Percentiles rank a stretch among this genome's conserved stretches.
Evolutionary conservation across 2,329 filamentous ascomycete species (phyloP).

Genomic region (Colletotrichum tropicale): DNA sequence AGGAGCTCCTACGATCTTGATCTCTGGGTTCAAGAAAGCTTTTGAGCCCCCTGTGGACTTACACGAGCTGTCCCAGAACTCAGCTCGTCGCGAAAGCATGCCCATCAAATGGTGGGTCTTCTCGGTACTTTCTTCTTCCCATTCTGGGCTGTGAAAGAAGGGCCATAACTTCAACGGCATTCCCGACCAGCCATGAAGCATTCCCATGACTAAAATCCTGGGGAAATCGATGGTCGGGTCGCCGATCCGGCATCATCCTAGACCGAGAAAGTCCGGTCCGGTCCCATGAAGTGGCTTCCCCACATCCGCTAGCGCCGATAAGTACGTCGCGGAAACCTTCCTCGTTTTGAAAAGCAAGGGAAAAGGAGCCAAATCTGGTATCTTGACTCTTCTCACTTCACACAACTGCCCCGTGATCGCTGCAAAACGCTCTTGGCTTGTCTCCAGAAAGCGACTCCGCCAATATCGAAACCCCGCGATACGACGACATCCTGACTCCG

Average conservation of each 20-base stretch:
- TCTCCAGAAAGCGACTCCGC: background rate
- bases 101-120: background rate
- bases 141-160: background rate
- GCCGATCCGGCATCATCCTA: background rate
- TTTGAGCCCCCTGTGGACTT: background rate
- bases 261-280: background rate
- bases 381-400: background rate
- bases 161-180: background rate
- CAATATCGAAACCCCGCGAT: background rate
- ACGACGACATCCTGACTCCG: background rate
- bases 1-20: rapidly evolving
- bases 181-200: background rate
- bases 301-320: constrained; percentile 1
- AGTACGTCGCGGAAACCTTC: constrained; percentile 7
- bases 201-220: background rate
- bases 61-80: background rate
- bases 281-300: background rate
- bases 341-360: background rate
- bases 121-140: background rate
- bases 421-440: background rate
- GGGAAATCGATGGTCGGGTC: background rate
- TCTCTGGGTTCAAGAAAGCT: background rate
- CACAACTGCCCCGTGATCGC: background rate
- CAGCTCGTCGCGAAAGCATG: background rate
- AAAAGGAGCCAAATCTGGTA: background rate